Conservation (phyloP, 768 basidiomycete species). For the Hygrophoropsis aurantiaca region DNA sequence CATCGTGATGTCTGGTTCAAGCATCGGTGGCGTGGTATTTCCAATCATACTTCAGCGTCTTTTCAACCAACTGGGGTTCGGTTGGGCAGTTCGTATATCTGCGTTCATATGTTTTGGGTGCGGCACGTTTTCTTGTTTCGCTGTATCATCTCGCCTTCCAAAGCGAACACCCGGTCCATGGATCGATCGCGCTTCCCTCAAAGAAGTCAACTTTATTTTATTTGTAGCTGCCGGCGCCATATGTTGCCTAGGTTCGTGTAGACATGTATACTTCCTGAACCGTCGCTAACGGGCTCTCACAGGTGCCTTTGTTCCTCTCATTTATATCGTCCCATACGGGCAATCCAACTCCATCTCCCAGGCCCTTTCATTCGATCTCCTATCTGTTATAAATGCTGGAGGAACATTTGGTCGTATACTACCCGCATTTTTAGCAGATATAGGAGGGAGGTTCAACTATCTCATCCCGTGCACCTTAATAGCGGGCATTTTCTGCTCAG, state of each 20-base stretch:
- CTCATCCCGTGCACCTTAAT: conserved; percentile 1
- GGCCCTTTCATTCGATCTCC: background rate
- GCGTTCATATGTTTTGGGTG: conserved; percentile 1
- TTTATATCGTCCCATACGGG: conserved; percentile 2
- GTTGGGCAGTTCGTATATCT: conserved; percentile 22
- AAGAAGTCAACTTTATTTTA: background rate
- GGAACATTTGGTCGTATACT: background rate
- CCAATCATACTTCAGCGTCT: conserved; percentile 14
- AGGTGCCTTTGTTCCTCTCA: conserved; percentile 1
- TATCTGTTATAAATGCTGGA: conserved; percentile 2
- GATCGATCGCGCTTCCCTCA: conserved; percentile 1
- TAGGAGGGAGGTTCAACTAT: background rate
- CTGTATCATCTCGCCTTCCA: background rate
- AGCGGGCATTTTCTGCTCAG: background rate
- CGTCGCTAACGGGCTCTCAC: background rate
- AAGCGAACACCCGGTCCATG: background rate
- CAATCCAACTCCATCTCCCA: background rate
- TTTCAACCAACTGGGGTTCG: conserved; percentile 17
- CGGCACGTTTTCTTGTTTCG: background rate
- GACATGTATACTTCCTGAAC: background rate
- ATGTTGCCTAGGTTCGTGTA: background rate
- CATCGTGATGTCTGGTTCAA: background rate
- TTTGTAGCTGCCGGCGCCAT: background rate
- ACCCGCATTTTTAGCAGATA: background rate
- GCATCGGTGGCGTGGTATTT: too few relatives aligned